Percentiles rank a stretch among this genome's conserved stretches.
Evolutionary conservation across 2,329 filamentous ascomycete species (phyloP).

Genomic region (Myriangium duriaei): DNA sequence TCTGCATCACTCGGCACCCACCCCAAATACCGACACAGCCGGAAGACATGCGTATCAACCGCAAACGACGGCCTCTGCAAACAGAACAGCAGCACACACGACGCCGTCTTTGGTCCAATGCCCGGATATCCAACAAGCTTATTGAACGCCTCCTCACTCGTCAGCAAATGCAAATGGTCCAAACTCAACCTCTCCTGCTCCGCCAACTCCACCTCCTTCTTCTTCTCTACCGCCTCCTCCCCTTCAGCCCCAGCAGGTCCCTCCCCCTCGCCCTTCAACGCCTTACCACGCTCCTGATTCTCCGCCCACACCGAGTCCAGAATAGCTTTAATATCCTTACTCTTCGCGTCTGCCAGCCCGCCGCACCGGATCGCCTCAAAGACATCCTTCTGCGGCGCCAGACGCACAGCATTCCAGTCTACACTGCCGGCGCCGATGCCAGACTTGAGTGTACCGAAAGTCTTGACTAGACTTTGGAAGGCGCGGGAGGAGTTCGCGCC

Average conservation of each 20-base stretch:
- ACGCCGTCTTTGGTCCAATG: conserved; percentile 54
- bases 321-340: conserved; percentile 59
- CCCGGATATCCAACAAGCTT: conserved; percentile 47
- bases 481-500: conserved; percentile 51
- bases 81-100: conserved; percentile 53
- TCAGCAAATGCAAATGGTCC: conserved; percentile 46
- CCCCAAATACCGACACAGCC: conserved; percentile 47
- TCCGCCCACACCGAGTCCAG: conserved; percentile 60
- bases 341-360: conserved; percentile 59
- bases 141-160: conserved; percentile 44
- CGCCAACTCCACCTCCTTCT: conserved; percentile 2
- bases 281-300: conserved; percentile 45
- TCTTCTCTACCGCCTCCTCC: conserved; percentile 2
- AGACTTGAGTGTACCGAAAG: conserved; percentile 49
- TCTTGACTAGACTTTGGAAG: conserved; percentile 50
- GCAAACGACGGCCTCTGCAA: conserved; percentile 51
- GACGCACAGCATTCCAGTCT: conserved; percentile 59
- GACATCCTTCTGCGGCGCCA: conserved; percentile 47
- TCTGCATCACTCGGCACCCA: conserved; percentile 41
- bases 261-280: conserved; percentile 23
- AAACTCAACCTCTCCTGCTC: conserved; percentile 48
- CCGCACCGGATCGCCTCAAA: conserved; percentile 56
- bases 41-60: conserved; percentile 55
- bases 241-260: neutral
- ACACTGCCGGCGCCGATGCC: conserved; percentile 60